A percentile compares a stretch with the other conserved stretches of the same genome.
Evolutionary conservation across 208 protist species (phyloP).

Genomic region (Leishmania arabica): DNA sequence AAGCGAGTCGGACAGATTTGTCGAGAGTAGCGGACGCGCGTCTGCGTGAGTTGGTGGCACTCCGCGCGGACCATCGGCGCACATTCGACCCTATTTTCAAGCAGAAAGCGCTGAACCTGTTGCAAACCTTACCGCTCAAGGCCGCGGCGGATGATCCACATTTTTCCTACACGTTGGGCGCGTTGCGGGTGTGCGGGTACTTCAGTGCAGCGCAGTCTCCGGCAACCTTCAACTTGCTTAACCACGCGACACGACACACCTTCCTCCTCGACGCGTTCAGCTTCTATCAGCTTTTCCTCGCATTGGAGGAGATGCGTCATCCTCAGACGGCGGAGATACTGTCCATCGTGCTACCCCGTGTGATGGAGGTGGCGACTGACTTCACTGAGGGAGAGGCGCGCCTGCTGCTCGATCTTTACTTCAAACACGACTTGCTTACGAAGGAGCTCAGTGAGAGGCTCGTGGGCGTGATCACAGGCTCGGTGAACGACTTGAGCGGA

Average conservation of each 20-base stretch:
- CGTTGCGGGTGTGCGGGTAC: slow-evolving; percentile 65
- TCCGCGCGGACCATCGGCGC: slow-evolving; percentile 45
- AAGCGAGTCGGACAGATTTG: slow-evolving; percentile 20
- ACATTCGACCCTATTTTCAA: slow-evolving; percentile 49
- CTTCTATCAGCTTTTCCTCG: slow-evolving; percentile 44
- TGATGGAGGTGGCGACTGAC: slow-evolving; percentile 54
- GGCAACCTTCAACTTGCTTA: slow-evolving; percentile 68
- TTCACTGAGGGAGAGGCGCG: slow-evolving; percentile 50
- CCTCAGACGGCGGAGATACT: slow-evolving; percentile 63
- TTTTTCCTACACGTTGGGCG: slow-evolving; percentile 49
- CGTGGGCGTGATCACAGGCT: slow-evolving; percentile 31
- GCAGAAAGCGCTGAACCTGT: slow-evolving; percentile 44
- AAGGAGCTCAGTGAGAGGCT: slow-evolving; percentile 31
- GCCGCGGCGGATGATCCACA: slow-evolving; percentile 73
- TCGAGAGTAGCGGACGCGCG: slow-evolving; percentile 40
- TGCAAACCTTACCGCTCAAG: slow-evolving; percentile 70
- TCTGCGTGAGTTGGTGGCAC: slow-evolving; percentile 42
- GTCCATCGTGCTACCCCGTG: slow-evolving; percentile 56
- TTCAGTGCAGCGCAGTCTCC: slow-evolving; percentile 50
- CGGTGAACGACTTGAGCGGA: slow-evolving; percentile 33
- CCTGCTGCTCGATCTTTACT: slow-evolving; percentile 42
- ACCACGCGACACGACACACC: slow-evolving; percentile 73
- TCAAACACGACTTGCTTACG: slow-evolving; percentile 34
- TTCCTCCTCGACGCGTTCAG: slow-evolving; percentile 68
- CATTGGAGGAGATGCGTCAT: slow-evolving; percentile 49